phyloP scores from a whole-genome alignment of 345 rosid species.

The Dimocarpus longan region DNA sequence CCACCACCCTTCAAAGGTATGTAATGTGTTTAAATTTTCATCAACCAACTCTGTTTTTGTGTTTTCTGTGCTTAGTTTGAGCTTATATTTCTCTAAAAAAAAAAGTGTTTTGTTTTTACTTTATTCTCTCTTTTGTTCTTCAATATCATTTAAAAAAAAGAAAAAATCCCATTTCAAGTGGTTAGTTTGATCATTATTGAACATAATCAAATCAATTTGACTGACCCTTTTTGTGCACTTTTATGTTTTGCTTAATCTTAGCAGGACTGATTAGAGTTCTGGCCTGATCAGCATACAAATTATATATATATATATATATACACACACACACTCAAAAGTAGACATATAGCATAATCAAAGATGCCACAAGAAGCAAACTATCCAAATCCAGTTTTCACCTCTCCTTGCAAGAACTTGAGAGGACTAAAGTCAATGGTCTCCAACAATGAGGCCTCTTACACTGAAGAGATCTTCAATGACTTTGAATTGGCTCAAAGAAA shows the following conservation, averaged over 20 bases:
- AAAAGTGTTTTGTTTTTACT: too few species aligned
- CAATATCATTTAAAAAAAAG: neutral
- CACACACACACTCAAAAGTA: too few species aligned
- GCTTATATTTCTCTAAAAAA: neutral
- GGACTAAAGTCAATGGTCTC: slow-evolving; percentile 53
- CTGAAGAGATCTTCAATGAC: slow-evolving; percentile 62
- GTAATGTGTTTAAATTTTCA: neutral
- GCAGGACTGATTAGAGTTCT: neutral
- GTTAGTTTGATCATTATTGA: slow-evolving; percentile 2
- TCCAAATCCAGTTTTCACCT: slow-evolving; percentile 28
- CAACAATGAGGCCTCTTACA: slow-evolving; percentile 36
- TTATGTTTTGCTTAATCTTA: neutral
- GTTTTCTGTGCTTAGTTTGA: neutral
- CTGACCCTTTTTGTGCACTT: neutral
- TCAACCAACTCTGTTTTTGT: neutral
- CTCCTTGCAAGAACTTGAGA: slow-evolving; percentile 61
- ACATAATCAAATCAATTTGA: neutral
- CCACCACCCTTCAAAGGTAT: neutral
- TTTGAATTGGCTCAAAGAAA: slow-evolving; percentile 80
- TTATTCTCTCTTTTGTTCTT: too few species aligned
- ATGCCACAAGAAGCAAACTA: slow-evolving; percentile 71
- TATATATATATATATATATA: too few species aligned
- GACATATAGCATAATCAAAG: neutral
- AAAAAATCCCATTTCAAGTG: neutral
- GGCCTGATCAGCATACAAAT: neutral